These are phyloP conservation scores for Coemansia sp. DNA, from an alignment of 192 early-diverging fungal genomes.

Conservation along the genomic window DNA sequence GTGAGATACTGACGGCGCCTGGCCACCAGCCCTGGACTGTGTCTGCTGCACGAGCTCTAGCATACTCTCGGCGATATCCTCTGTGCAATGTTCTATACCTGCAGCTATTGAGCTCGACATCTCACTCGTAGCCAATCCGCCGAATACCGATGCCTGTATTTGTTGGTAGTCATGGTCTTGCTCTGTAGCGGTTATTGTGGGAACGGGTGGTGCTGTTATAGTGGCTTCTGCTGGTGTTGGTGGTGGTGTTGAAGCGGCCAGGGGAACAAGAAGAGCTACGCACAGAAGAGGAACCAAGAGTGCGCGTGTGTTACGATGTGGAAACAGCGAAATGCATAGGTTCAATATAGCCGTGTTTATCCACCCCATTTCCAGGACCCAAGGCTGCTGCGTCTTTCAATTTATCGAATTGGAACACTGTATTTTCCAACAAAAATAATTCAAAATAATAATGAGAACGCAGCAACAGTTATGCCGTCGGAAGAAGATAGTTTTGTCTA, in stretches of 20 bases:
- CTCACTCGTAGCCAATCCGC: background rate
- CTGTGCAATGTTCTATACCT: background rate
- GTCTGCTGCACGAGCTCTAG: slow-evolving; percentile 6
- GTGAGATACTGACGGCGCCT: background rate
- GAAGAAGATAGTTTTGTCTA: background rate
- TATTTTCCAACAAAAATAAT: background rate
- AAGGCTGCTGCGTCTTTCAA: background rate
- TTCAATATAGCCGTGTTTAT: slow-evolving; percentile 41
- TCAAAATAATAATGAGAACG: slow-evolving; percentile 2
- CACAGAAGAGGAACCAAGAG: slow-evolving; percentile 47
- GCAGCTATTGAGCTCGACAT: background rate
- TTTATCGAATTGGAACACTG: background rate
- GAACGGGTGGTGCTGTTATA: background rate
- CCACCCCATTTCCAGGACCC: slow-evolving; percentile 33
- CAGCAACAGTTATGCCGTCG: background rate
- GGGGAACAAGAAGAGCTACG: slow-evolving; percentile 32
- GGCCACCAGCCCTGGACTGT: background rate
- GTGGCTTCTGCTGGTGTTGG: slow-evolving; percentile 6
- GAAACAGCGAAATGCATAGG: slow-evolving; percentile 51
- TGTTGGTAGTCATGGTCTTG: background rate
- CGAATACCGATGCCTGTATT: background rate
- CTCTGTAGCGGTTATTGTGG: background rate
- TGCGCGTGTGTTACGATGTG: slow-evolving; percentile 46
- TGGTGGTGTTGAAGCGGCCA: slow-evolving; percentile 12
- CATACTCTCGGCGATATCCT: slow-evolving; percentile 5